A percentile compares a stretch with the other conserved stretches of the same genome.
Evolutionary conservation across 768 basidiomycete species (phyloP).

Genomic region (Amanita brunnescens): DNA sequence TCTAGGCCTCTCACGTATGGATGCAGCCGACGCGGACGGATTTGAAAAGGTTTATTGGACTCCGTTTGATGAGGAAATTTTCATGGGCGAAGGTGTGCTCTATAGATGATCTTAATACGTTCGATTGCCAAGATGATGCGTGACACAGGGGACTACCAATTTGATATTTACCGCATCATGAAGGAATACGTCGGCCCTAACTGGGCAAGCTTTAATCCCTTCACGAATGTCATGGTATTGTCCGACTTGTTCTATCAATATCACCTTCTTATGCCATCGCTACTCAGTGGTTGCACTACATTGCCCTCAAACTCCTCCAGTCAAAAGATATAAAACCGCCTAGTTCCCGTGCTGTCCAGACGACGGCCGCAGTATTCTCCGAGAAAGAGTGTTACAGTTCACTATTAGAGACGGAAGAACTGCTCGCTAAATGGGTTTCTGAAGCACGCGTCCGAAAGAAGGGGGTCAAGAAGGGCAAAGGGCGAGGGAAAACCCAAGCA

Average conservation of each 20-base stretch:
- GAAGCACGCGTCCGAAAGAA: conserved; percentile 23
- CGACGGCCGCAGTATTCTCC: conserved; percentile 29
- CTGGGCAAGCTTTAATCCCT: conserved; percentile 75
- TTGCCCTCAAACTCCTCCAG: conserved; percentile 62
- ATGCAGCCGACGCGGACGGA: conserved; percentile 39
- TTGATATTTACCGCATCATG: conserved; percentile 93
- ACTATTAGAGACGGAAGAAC: conserved; percentile 54
- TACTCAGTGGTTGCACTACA: conserved; percentile 84
- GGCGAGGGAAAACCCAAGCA: conserved; percentile 26
- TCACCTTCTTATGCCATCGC: conserved; percentile 7
- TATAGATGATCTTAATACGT: not conserved
- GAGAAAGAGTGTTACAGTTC: conserved; percentile 66
- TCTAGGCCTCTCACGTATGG: conserved; percentile 85
- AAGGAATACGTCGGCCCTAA: conserved; percentile 41
- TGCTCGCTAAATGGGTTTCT: conserved; percentile 42
- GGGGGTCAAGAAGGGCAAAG: conserved; percentile 24
- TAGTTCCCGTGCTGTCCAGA: not conserved
- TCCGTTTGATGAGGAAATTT: conserved; percentile 80
- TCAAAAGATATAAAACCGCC: conserved; percentile 62
- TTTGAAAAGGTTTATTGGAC: conserved; percentile 59
- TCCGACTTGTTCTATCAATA: not conserved
- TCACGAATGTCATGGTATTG: conserved; percentile 87
- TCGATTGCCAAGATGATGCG: conserved; percentile 1
- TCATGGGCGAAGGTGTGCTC: conserved; percentile 76
- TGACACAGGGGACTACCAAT: conserved; percentile 77